Conservation (phyloP, 352 stramenopile genomes). For the Pseudoperonospora humuli region DNA sequence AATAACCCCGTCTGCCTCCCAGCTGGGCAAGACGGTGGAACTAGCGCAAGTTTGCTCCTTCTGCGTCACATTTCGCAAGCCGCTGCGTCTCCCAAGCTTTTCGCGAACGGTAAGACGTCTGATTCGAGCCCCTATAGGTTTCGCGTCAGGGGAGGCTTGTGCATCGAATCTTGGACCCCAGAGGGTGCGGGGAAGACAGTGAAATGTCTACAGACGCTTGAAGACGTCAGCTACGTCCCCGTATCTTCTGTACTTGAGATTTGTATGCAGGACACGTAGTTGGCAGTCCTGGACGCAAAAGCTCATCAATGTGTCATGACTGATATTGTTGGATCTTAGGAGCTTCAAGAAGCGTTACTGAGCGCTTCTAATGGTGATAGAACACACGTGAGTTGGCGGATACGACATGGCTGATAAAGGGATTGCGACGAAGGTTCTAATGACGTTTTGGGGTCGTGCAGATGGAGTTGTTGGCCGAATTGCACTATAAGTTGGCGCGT, state of each 20-base stretch:
- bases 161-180: constrained; percentile 3
- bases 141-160: not conserved
- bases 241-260: constrained; percentile 17
- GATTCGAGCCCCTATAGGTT: not conserved
- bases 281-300: constrained; percentile 1
- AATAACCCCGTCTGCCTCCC: constrained; percentile 9
- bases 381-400: constrained; percentile 32
- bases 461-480: constrained; percentile 62
- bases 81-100: constrained; percentile 62
- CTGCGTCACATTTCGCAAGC: constrained; percentile 59
- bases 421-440: constrained; percentile 4
- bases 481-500: constrained; percentile 74
- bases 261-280: constrained; percentile 20
- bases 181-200: constrained; percentile 1
- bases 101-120: constrained; percentile 57
- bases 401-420: not conserved
- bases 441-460: constrained; percentile 19
- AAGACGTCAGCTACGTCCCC: constrained; percentile 3
- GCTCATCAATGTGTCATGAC: constrained; percentile 18
- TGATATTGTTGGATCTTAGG: constrained; percentile 25
- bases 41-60: constrained; percentile 74
- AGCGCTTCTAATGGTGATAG: constrained; percentile 33
- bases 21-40: constrained; percentile 35
- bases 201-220: not conserved
- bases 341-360: constrained; percentile 56